Percentiles rank a stretch among this genome's conserved stretches.
Evolutionary conservation across 163 green algal genomes (phyloP).

Genomic region (Chlorella variabilis): DNA sequence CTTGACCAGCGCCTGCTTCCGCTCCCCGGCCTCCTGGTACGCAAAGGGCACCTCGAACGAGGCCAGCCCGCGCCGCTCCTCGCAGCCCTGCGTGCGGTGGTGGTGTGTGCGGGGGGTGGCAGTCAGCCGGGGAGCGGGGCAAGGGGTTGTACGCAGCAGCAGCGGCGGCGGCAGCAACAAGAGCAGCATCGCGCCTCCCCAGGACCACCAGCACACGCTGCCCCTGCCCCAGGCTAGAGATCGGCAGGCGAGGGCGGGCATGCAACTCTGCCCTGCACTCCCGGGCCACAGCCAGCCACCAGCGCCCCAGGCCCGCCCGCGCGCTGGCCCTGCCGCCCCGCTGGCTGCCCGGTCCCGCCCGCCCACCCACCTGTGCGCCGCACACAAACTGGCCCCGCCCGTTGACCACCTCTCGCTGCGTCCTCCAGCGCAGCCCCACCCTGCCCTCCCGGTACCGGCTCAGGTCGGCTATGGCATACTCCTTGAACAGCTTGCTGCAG

Average conservation of each 20-base stretch:
- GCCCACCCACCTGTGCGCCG: conserved; percentile 51
- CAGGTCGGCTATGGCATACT: conserved; percentile 90
- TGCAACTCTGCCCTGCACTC: too few species aligned
- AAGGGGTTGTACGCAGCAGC: too few species aligned
- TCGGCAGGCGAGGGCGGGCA: too few species aligned
- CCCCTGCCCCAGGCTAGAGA: too few species aligned
- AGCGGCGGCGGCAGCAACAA: too few species aligned
- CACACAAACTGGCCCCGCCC: conserved; percentile 87
- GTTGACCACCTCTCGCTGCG: conserved; percentile 71
- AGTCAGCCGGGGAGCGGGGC: not conserved
- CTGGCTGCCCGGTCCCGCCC: too few species aligned
- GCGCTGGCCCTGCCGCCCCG: too few species aligned
- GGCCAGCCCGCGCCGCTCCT: conserved; percentile 61
- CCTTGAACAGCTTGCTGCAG: conserved; percentile 77
- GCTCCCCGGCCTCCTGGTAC: conserved; percentile 77
- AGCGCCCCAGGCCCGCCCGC: too few species aligned
- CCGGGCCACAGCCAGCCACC: too few species aligned
- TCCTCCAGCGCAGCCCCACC: conserved; percentile 80
- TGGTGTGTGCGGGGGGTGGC: not conserved
- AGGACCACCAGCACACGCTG: too few species aligned
- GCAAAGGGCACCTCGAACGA: conserved; percentile 90
- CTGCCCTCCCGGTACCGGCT: conserved; percentile 63
- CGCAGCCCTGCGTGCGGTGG: conserved; percentile 55
- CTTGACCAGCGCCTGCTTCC: conserved; percentile 89
- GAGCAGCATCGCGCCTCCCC: too few species aligned